Base-by-base conservation (phyloP, 768 basidiomycete genomes). In the Tylopilus subfusipes region DNA sequence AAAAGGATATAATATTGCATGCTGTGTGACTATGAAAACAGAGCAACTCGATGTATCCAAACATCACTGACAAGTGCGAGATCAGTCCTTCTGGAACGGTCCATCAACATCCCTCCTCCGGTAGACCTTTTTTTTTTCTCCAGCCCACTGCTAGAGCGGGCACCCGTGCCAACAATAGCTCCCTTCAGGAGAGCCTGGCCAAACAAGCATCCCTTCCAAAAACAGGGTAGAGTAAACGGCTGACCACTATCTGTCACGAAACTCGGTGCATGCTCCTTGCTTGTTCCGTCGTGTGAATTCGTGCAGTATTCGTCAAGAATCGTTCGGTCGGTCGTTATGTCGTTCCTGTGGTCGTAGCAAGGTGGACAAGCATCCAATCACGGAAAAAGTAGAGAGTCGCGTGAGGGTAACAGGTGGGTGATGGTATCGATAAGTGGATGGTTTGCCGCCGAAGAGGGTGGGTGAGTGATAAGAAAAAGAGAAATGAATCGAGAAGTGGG, bases 251-350 rank as follows among this genome's bases (percentile, higher is more conserved):
- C 48, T 24, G 45, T 58, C 58, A 50, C 58, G 36, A 59, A 55
- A 48, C 58, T 63, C 53, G 64, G 63, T 52, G 53, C 24, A 38
- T 53, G 54, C 51, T 52, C 68, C 64, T 61, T 62, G 64, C 58
- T 58, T 59, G 43, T 58, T 67, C 68, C 57, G 57, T 70, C 52
- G 68, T 47, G 48, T 65, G 65, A 63, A 53, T 58, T 71, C 65
- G 58, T 72, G 16, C 47, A 68, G 31, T 54, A 62, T 70, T 71
- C 68, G 66, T 72, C 72, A 68, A 73, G 70, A 73, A 72, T 70
- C 53, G 51, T 66, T 72, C 68, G 59, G 57, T 70, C 61, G 58
- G 60, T 72, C 68, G 63, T 72, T 43, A 59, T 53, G 33, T 71
- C 65, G 64, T 66, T 58, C 66, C 64, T 67, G 69, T 61, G 62